Conservation (phyloP, 2,329 filamentous ascomycete genomes). For the Colletotrichum agaves region DNA sequence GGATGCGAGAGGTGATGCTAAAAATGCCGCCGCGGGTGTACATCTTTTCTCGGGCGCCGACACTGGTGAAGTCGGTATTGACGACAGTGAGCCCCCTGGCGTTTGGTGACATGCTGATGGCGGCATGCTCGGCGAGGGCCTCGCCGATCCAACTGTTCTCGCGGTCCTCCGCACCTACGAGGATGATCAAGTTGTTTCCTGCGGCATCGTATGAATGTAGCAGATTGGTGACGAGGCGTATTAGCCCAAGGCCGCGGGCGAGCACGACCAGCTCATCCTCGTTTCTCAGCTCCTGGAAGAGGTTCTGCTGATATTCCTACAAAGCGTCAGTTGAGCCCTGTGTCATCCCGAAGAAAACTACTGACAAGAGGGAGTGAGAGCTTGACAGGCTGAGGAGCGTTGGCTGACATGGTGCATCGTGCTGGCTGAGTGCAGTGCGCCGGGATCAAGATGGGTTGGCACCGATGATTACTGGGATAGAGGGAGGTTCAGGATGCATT, state of each 20-base stretch:
- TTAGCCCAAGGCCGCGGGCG: conserved; percentile 89
- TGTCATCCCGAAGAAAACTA: background rate
- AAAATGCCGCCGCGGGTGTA: conserved; percentile 91
- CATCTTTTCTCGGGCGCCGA: conserved; percentile 88
- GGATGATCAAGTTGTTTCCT: conserved; percentile 89
- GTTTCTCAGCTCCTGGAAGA: conserved; percentile 88
- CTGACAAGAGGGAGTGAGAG: conserved; percentile 79
- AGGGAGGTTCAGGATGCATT: background rate
- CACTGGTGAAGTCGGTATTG: conserved; percentile 93
- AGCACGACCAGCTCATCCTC: conserved; percentile 96
- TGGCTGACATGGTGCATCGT: conserved; percentile 47
- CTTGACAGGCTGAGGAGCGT: conserved; percentile 77
- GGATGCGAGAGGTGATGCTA: conserved; percentile 93
- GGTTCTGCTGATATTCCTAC: conserved; percentile 90
- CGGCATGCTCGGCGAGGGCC: conserved; percentile 93
- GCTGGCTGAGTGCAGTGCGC: background rate
- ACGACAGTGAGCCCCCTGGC: conserved; percentile 89
- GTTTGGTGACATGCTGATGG: conserved; percentile 83
- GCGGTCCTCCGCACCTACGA: conserved; percentile 89
- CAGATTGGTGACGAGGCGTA: conserved; percentile 94
- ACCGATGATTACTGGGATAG: background rate
- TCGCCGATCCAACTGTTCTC: conserved; percentile 99
- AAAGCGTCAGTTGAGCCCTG: background rate
- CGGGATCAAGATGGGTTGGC: background rate
- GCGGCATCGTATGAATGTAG: conserved; percentile 97